phyloP scores from a whole-genome alignment of 164 flowering plant species.

The Umbellularia californica region DNA sequence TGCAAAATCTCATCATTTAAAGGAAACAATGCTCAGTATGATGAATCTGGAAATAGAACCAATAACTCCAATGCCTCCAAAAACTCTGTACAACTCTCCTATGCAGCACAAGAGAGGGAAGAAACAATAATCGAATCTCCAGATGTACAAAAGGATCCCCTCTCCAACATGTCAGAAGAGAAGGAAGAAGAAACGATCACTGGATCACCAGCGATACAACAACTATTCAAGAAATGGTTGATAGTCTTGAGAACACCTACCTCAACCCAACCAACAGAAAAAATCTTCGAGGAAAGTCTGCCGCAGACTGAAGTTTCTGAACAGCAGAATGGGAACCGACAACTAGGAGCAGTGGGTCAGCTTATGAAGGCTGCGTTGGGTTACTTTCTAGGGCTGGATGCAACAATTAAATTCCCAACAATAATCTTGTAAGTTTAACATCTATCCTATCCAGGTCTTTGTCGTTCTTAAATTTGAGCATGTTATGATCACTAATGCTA shows the following conservation, averaged over 20 bases:
- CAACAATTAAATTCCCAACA: slow-evolving; percentile 58
- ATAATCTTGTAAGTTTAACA: slow-evolving; percentile 62
- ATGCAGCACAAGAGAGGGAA: slow-evolving; percentile 44
- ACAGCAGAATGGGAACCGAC: slow-evolving; percentile 18
- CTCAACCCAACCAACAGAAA: slow-evolving; percentile 31
- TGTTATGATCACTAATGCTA: not conserved
- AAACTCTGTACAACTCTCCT: slow-evolving; percentile 47
- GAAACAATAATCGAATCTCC: slow-evolving; percentile 37
- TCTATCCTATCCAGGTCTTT: not conserved
- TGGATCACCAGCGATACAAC: slow-evolving; percentile 47
- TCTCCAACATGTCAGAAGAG: slow-evolving; percentile 39
- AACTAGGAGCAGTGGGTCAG: slow-evolving; percentile 25
- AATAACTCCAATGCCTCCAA: slow-evolving; percentile 39
- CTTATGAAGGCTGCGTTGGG: slow-evolving; percentile 39
- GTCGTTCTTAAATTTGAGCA: not conserved
- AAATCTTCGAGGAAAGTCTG: slow-evolving; percentile 29
- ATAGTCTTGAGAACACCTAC: slow-evolving; percentile 50
- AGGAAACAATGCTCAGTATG: slow-evolving; percentile 43
- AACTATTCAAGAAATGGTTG: slow-evolving; percentile 70
- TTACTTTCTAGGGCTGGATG: slow-evolving; percentile 55
- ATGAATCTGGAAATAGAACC: slow-evolving; percentile 42
- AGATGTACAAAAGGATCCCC: slow-evolving; percentile 44
- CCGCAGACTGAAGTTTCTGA: slow-evolving; percentile 24
- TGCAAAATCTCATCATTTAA: slow-evolving; percentile 57
- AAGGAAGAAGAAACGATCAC: slow-evolving; percentile 29